A percentile compares a stretch with the other conserved stretches of the same genome.
phyloP scores from a whole-genome alignment of 345 rosid genomes.

The Angophora floribunda region DNA sequence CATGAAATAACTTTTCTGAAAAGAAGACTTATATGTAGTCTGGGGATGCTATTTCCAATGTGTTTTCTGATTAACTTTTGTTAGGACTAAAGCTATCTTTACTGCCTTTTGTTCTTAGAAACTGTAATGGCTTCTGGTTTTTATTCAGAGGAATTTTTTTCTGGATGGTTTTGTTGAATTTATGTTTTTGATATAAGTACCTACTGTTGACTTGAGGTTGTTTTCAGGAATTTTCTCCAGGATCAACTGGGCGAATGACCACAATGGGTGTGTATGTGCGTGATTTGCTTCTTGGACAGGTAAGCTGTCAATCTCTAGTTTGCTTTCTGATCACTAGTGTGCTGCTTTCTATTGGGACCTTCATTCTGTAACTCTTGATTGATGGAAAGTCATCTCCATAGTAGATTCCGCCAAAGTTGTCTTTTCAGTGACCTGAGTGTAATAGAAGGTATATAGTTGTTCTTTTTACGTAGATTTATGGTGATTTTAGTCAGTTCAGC shows the following conservation, averaged over 20 bases:
- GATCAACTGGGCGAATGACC: slow-evolving; percentile 65
- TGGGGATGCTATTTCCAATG: neutral
- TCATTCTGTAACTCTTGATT: neutral
- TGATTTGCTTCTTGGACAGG: slow-evolving; percentile 98
- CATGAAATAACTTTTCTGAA: neutral
- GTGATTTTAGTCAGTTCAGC: neutral
- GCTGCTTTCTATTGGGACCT: neutral
- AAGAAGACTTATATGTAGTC: neutral
- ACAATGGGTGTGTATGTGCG: slow-evolving; percentile 94
- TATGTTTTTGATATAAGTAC: neutral
- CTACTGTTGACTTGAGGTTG: neutral
- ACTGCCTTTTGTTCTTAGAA: neutral
- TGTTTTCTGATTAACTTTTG: neutral
- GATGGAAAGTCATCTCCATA: neutral
- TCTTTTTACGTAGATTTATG: neutral
- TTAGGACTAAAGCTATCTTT: neutral
- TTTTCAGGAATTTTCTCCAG: slow-evolving; percentile 90
- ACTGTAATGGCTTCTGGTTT: neutral
- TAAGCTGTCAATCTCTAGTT: slow-evolving; percentile 13
- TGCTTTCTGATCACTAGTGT: neutral
- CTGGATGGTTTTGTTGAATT: neutral
- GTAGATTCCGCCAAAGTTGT: neutral
- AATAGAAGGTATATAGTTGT: neutral
- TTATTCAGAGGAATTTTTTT: neutral
- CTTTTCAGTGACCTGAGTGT: neutral